Conservation (phyloP, 2,329 filamentous ascomycete genomes). For the Clonostachys solani region DNA sequence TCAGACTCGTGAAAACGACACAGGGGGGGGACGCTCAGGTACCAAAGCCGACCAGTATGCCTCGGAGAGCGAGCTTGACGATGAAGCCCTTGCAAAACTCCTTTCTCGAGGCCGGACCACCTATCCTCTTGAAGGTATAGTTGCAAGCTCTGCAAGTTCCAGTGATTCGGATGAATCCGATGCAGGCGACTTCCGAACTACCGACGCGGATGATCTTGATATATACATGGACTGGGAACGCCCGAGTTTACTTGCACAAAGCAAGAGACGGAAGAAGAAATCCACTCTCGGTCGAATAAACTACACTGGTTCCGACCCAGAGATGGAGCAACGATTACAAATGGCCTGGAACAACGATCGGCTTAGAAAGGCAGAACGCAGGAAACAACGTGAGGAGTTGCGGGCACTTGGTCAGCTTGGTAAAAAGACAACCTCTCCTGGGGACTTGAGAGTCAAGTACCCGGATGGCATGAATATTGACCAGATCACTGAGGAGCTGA, state of each 20-base stretch:
- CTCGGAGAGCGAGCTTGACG: slow-evolving; percentile 15
- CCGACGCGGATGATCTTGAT: slow-evolving; percentile 62
- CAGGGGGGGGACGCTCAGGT: background rate
- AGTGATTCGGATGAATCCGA: slow-evolving; percentile 7
- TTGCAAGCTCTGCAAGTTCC: slow-evolving; percentile 6
- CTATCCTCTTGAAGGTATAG: background rate
- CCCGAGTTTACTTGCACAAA: slow-evolving; percentile 50
- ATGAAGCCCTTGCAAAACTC: slow-evolving; percentile 15
- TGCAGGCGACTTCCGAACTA: slow-evolving; percentile 28
- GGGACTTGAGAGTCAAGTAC: slow-evolving; percentile 68
- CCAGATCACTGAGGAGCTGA: slow-evolving; percentile 70
- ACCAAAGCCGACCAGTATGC: background rate
- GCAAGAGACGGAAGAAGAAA: slow-evolving; percentile 58
- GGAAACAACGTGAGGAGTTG: slow-evolving; percentile 65
- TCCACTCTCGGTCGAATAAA: slow-evolving; percentile 49
- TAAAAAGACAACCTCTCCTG: slow-evolving; percentile 41
- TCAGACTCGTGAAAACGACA: background rate
- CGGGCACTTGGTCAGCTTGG: slow-evolving; percentile 64
- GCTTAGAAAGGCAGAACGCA: slow-evolving; percentile 65
- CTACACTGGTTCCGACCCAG: slow-evolving; percentile 58
- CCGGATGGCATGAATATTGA: slow-evolving; percentile 65
- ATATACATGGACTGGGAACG: slow-evolving; percentile 74
- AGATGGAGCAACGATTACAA: slow-evolving; percentile 57
- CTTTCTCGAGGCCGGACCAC: slow-evolving; percentile 12
- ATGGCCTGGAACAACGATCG: slow-evolving; percentile 63